A percentile compares a stretch with the other conserved stretches of the same genome.
Evolutionary conservation across 345 rosid genomes (phyloP).

Genomic region (Syzygium grande): DNA sequence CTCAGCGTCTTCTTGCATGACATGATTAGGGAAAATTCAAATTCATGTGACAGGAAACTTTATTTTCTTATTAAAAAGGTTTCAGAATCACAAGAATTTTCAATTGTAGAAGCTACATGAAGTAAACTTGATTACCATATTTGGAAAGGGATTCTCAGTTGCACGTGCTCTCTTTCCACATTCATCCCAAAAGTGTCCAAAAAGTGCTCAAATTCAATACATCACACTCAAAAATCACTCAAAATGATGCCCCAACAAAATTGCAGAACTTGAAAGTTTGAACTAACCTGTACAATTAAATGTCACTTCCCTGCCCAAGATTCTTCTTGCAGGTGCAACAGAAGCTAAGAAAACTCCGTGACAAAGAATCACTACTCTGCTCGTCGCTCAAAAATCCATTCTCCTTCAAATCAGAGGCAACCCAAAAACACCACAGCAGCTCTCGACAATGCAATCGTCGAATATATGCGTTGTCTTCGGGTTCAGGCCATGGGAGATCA

Average conservation of each 20-base stretch:
- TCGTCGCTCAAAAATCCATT: slow-evolving; percentile 38
- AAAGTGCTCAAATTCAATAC: too few relatives aligned
- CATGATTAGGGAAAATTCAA: background rate
- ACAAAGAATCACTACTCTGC: slow-evolving; percentile 1
- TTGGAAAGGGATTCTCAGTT: too few relatives aligned
- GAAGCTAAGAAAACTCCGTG: slow-evolving; percentile 63
- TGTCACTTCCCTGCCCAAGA: slow-evolving; percentile 70
- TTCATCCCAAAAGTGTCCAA: too few relatives aligned
- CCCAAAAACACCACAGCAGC: slow-evolving; percentile 17
- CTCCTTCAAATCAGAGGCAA: slow-evolving; percentile 35
- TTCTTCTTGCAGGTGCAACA: slow-evolving; percentile 71
- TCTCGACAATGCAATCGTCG: slow-evolving; percentile 43
- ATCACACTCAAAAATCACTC: too few relatives aligned
- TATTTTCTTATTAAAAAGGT: background rate
- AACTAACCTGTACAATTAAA: too few relatives aligned
- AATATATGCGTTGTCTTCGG: slow-evolving; percentile 60
- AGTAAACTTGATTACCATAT: too few relatives aligned
- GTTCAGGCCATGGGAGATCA: slow-evolving; percentile 73
- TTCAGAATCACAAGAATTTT: too few relatives aligned
- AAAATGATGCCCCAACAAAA: too few relatives aligned
- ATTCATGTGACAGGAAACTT: background rate
- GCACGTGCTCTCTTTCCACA: too few relatives aligned
- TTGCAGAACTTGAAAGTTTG: too few relatives aligned
- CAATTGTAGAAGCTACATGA: too few relatives aligned
- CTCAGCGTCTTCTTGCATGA: background rate